Evolutionary conservation across 768 basidiomycete genomes (phyloP).

Genomic region (Daedalea quercina): DNA sequence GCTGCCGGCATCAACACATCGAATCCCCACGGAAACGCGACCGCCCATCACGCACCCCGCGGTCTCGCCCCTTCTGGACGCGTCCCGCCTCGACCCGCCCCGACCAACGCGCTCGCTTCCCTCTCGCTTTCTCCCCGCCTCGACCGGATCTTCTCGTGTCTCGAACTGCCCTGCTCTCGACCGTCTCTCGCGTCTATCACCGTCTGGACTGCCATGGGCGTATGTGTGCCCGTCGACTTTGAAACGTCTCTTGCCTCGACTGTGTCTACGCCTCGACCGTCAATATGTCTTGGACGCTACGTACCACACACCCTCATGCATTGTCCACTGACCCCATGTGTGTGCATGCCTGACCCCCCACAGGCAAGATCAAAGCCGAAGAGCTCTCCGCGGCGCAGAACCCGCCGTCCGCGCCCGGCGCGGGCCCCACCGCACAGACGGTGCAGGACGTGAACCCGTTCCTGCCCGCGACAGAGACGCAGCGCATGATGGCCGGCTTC

Average conservation of each 20-base stretch:
- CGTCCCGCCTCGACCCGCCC: neutral
- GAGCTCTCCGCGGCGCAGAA: constrained; percentile 14
- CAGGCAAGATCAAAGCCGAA: constrained; percentile 28
- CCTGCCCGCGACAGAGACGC: constrained; percentile 50
- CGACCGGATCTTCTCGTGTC: neutral
- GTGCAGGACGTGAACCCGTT: constrained; percentile 39
- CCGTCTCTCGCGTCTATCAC: too few species aligned
- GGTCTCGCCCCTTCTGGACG: neutral
- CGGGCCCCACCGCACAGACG: constrained; percentile 4
- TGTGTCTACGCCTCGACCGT: too few species aligned
- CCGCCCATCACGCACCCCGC: neutral
- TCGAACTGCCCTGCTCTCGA: neutral
- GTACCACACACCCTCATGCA: too few species aligned
- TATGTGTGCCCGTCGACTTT: too few species aligned
- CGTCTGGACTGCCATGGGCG: too few species aligned
- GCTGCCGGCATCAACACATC: neutral
- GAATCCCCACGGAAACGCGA: neutral
- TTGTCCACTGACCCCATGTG: neutral
- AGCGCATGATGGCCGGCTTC: constrained; percentile 42
- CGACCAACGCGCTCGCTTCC: neutral
- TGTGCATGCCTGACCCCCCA: constrained; percentile 3
- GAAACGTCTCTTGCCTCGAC: too few species aligned
- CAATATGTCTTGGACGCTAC: too few species aligned
- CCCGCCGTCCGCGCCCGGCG: constrained; percentile 2
- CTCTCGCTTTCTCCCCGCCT: neutral